Base-by-base conservation (phyloP, 108 stramenopile species). In the Skeletonema grethae region DNA sequence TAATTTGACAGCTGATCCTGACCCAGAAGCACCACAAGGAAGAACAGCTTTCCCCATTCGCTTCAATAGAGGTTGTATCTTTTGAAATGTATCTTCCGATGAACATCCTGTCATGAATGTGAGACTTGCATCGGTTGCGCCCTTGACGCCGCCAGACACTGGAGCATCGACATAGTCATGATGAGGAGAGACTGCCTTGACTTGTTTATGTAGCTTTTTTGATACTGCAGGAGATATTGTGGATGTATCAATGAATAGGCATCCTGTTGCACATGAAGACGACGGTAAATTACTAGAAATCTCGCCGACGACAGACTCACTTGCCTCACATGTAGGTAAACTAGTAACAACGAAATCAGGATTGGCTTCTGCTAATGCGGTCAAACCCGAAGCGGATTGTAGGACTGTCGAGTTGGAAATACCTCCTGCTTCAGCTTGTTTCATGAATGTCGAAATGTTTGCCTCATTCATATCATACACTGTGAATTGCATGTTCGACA, bases 81-180 rank as follows among this genome's bases (percentile, higher is more conserved):
- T 48, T 22, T 79, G 70, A 25, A 94, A 66, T n/a, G 79, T 75
- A 10, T 72, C 75, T 2, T 64, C 48, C 2, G 71, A 63, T 7
- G 70, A 61, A 57, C 88, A 89, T 46, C 97, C 97, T 7, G 93
- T 93, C 89, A 98, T 97, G 68, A 98, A 97, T 7, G 97, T 97
- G 2, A 98, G 88, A 11, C 94, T 96, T 8, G 85, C 97, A 46
- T 87, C 84, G 32, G 79, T 79, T 0, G 97, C 97, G 8, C 96
- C 97, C 13, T 87, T 84, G 18, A 95, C 92, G 12, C 97, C 95
- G n/a, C 95, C 97, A 25, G 91, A 92, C n/a, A 98, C 96, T 12
- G 97, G 97, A 1, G 97, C 96, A 78, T 96, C 96, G 4, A 94
- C 67, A 48, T 80, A 80, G 22, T 80, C 56, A 57, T 69, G 61